Evolutionary conservation across 768 basidiomycete genomes (phyloP).

Genomic region (Mrakia gelida): DNA sequence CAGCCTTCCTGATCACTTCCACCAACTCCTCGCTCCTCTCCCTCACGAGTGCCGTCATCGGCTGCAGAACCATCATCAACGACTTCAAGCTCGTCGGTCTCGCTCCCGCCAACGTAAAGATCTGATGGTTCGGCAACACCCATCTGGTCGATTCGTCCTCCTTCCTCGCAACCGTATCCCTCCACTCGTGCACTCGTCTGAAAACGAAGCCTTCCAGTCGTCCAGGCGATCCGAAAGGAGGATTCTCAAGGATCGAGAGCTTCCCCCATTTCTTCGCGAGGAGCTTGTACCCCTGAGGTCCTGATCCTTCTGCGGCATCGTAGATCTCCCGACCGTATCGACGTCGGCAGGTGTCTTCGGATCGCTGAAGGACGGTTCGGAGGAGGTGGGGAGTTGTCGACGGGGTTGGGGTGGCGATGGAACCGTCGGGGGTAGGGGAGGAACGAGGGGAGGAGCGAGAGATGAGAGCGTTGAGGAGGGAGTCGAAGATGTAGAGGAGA

Average conservation of each 20-base stretch:
- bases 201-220: conserved; percentile 56
- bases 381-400: conserved; percentile 33
- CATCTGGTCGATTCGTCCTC: conserved; percentile 74
- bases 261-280: conserved; percentile 82
- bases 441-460: conserved; percentile 29
- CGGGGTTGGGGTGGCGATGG: conserved; percentile 23
- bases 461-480: conserved; percentile 77
- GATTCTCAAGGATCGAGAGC: conserved; percentile 22
- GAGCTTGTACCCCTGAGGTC: conserved; percentile 69
- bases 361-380: conserved; percentile 61
- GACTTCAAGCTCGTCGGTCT: conserved; percentile 63
- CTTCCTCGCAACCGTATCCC: conserved; percentile 69
- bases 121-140: conserved; percentile 66
- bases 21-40: conserved; percentile 61
- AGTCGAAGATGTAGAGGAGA: conserved; percentile 86
- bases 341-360: conserved; percentile 69
- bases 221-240: conserved; percentile 5
- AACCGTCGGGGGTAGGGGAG: conserved; percentile 4
- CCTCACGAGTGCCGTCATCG: conserved; percentile 61
- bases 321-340: conserved; percentile 67
- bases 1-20: conserved; percentile 56
- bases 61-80: conserved; percentile 58
- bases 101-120: conserved; percentile 55
- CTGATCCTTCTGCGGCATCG: conserved; percentile 60
- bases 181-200: conserved; percentile 71